Conservation (phyloP, 768 basidiomycete genomes). For the Boletus vinaceobasis region DNA sequence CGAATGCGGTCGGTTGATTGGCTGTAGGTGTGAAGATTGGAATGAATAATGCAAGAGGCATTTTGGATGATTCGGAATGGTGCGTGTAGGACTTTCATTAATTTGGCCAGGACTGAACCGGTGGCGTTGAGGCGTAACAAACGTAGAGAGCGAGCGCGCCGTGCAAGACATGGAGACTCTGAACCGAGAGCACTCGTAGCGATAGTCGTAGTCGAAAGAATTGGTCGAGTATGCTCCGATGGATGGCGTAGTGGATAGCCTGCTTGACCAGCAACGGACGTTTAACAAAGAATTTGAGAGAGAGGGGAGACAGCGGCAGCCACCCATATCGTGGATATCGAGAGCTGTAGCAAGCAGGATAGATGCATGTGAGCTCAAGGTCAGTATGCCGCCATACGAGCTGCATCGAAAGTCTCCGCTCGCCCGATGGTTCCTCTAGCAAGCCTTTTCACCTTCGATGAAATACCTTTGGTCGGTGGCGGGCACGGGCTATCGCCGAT, state of each 20-base stretch:
- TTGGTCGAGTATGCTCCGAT: conserved; percentile 1
- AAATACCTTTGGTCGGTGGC: conserved; percentile 58
- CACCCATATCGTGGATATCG: not conserved
- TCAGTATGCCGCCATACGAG: conserved; percentile 49
- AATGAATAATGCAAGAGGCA: conserved; percentile 17
- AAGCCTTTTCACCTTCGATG: conserved; percentile 57
- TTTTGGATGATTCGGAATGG: conserved; percentile 14
- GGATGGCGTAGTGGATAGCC: conserved; percentile 3
- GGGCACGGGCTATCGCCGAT: conserved; percentile 88
- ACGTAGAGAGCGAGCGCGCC: conserved; percentile 13
- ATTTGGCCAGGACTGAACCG: conserved; percentile 10
- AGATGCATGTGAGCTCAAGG: conserved; percentile 15
- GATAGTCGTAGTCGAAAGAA: conserved; percentile 8
- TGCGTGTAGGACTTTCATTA: conserved; percentile 6
- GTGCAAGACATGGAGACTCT: conserved; percentile 10
- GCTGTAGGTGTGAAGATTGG: conserved; percentile 17
- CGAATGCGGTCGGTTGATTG: conserved; percentile 23
- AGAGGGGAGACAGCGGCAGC: not conserved
- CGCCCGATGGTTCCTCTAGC: conserved; percentile 48
- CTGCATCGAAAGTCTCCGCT: conserved; percentile 68
- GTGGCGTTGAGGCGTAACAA: conserved; percentile 15
- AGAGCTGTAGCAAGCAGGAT: not conserved
- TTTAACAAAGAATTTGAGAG: conserved; percentile 6
- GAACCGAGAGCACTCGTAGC: conserved; percentile 10
- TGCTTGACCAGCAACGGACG: conserved; percentile 7